Percentiles rank a stretch among this genome's conserved stretches.
phyloP scores from a whole-genome alignment of 2,329 filamentous ascomycete genomes.

The Fusarium acutatum region DNA sequence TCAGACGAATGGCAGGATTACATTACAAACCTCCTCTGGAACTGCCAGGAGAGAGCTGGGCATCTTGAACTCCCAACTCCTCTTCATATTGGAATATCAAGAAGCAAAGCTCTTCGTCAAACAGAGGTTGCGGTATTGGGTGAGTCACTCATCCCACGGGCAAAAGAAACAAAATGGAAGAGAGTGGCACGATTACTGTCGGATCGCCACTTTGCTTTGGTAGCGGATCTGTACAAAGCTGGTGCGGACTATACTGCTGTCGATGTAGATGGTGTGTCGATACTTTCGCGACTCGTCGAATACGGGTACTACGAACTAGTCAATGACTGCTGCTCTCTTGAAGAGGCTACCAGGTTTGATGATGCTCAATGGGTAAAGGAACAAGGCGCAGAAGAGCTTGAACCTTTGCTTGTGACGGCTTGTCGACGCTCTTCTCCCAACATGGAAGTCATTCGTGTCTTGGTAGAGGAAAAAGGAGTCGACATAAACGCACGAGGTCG shows the following conservation, averaged over 20 bases:
- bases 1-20: slow-evolving; percentile 15
- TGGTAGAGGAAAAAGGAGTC: slow-evolving; percentile 26
- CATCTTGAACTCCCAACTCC: not conserved
- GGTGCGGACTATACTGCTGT: slow-evolving; percentile 14
- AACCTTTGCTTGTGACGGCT: slow-evolving; percentile 4
- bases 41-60: not conserved
- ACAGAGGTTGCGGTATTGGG: slow-evolving; percentile 5
- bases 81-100: not conserved
- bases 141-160: not conserved
- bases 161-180: slow-evolving; percentile 3
- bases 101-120: slow-evolving; percentile 16
- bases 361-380: not conserved
- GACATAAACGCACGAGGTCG: not conserved
- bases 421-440: slow-evolving; percentile 19
- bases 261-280: not conserved
- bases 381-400: not conserved
- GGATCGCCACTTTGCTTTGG: slow-evolving; percentile 12
- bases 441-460: slow-evolving; percentile 22
- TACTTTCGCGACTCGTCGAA: slow-evolving; percentile 8
- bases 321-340: slow-evolving; percentile 9
- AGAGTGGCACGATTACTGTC: slow-evolving; percentile 1
- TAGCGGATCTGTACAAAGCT: slow-evolving; percentile 1
- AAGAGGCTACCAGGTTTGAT: slow-evolving; percentile 5
- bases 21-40: slow-evolving; percentile 7
- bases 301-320: slow-evolving; percentile 20